Percentiles rank a stretch among this genome's conserved stretches.
These are phyloP conservation scores for Heterobasidion parviporum DNA, from an alignment of 1,284 basidiomycete genomes.

Conservation along the genomic window DNA sequence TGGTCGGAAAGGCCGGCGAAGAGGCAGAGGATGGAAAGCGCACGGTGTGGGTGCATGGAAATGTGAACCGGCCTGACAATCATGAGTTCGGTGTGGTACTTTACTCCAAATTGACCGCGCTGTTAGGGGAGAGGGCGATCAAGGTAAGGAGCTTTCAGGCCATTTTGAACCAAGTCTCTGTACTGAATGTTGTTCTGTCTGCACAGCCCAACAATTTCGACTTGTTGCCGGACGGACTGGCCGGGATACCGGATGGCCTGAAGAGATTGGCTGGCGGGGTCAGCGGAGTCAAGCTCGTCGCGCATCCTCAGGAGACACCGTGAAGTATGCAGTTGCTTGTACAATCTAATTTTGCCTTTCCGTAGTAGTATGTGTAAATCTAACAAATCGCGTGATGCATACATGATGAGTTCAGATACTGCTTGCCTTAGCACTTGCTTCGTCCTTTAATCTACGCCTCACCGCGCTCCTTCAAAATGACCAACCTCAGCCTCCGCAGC, in stretches of 20 bases:
- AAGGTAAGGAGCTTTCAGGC: conserved; percentile 4
- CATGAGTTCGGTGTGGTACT: conserved; percentile 3
- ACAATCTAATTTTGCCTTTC: too few species aligned
- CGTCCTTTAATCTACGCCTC: not conserved
- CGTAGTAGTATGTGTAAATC: too few species aligned
- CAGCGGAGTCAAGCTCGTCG: conserved; percentile 21
- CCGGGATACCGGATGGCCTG: conserved; percentile 18
- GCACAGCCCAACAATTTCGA: conserved; percentile 24
- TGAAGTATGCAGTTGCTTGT: conserved; percentile 1
- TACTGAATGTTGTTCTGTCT: too few species aligned
- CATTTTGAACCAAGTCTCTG: too few species aligned
- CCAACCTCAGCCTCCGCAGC: conserved; percentile 56
- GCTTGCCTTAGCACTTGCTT: too few species aligned
- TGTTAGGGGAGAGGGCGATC: conserved; percentile 5
- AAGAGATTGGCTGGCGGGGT: conserved; percentile 17
- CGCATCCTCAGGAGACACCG: conserved; percentile 19
- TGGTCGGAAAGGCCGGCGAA: not conserved
- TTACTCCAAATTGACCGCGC: conserved; percentile 5
- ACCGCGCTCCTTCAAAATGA: conserved; percentile 37
- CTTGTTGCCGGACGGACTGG: conserved; percentile 19
- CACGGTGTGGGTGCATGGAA: conserved; percentile 2
- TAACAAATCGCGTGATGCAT: too few species aligned
- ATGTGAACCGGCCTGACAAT: not conserved
- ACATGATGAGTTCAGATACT: too few species aligned
- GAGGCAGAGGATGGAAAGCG: conserved; percentile 1